Conservation (phyloP, 257 asterid genomes). For the Leptodermis oblonga region DNA sequence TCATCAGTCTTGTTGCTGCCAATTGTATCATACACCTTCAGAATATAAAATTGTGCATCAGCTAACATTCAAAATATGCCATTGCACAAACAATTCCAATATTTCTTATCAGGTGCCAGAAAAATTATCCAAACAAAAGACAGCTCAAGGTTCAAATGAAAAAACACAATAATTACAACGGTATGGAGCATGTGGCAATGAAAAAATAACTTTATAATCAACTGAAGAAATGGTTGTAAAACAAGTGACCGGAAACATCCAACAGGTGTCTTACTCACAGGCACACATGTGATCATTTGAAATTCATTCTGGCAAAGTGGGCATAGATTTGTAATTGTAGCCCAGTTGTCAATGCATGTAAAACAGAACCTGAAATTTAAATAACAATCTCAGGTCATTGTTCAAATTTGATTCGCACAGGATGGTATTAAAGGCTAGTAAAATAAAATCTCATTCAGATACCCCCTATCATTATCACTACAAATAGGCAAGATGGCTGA, state of each 20-base stretch:
- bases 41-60: slow-evolving; percentile 26
- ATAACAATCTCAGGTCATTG: slow-evolving; percentile 16
- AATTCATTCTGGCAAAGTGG: slow-evolving; percentile 98
- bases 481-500: not conserved
- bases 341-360: slow-evolving; percentile 99
- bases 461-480: not conserved
- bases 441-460: not conserved
- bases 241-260: slow-evolving; percentile 11
- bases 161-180: slow-evolving; percentile 1
- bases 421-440: slow-evolving; percentile 8
- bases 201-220: slow-evolving; percentile 13
- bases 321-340: slow-evolving; percentile 90
- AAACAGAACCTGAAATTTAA: slow-evolving; percentile 92
- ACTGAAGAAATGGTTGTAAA: not conserved
- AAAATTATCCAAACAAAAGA: not conserved
- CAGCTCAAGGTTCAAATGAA: not conserved
- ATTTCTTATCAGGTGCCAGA: not conserved
- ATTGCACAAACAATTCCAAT: not conserved
- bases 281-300: slow-evolving; percentile 97
- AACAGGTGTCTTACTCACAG: slow-evolving; percentile 59
- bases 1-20: slow-evolving; percentile 84
- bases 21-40: slow-evolving; percentile 89
- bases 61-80: slow-evolving; percentile 4
- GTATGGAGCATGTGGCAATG: not conserved
- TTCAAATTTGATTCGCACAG: slow-evolving; percentile 20